Percentiles rank a stretch among this genome's conserved stretches.
Evolutionary conservation across 768 basidiomycete species (phyloP).

Genomic region (Mycena maculata): DNA sequence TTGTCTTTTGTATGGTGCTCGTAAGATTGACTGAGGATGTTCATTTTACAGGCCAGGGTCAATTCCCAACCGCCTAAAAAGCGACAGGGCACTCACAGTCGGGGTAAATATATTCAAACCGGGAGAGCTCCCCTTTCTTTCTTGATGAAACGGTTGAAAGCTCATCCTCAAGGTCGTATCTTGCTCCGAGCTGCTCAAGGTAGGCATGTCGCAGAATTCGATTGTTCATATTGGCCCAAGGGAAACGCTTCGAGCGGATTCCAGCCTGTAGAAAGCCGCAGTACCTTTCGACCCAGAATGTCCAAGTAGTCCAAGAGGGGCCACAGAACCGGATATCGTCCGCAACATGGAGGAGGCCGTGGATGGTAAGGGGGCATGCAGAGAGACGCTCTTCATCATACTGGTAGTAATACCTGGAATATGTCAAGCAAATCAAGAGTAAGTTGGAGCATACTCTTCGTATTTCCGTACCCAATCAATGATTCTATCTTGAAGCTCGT

Average conservation of each 20-base stretch:
- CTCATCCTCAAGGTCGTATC: constrained; percentile 41
- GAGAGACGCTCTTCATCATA: constrained; percentile 47
- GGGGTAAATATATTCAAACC: neutral
- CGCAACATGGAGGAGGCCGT: constrained; percentile 48
- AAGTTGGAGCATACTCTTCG: neutral
- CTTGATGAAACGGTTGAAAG: constrained; percentile 10
- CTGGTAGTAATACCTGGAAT: constrained; percentile 7
- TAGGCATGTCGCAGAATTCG: constrained; percentile 40
- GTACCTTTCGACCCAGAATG: constrained; percentile 50
- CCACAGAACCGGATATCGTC: constrained; percentile 45
- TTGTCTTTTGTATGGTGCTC: constrained; percentile 23
- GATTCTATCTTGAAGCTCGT: constrained; percentile 41
- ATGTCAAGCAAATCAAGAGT: neutral
- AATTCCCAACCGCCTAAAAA: too few species aligned
- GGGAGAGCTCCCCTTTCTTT: neutral
- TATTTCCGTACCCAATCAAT: constrained; percentile 50
- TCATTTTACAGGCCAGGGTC: too few species aligned
- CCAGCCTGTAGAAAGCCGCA: constrained; percentile 43
- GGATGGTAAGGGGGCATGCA: constrained; percentile 46
- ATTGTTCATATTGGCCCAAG: constrained; percentile 44
- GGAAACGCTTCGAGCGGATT: constrained; percentile 38
- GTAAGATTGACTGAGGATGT: constrained; percentile 36
- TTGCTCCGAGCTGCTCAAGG: constrained; percentile 38
- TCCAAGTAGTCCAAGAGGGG: constrained; percentile 49
- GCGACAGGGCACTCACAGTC: neutral